phyloP scores from a whole-genome alignment of 352 stramenopile genomes.

The Globisporangium heterothallicum region DNA sequence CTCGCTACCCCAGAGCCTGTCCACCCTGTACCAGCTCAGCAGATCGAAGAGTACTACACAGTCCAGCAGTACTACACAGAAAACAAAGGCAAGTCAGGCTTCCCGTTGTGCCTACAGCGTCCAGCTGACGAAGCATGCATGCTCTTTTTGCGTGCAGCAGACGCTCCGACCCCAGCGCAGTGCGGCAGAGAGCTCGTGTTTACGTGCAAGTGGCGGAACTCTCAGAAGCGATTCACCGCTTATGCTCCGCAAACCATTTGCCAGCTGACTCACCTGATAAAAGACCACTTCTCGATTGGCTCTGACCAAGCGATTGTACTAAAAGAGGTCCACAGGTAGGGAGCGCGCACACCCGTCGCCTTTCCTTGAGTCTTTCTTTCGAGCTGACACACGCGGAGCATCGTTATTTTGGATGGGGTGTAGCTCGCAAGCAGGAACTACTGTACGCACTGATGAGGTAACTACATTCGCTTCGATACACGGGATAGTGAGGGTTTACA shows the following conservation, averaged over 20 bases:
- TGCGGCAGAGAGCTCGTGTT: slow-evolving; percentile 27
- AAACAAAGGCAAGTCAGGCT: background rate
- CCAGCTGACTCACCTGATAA: slow-evolving; percentile 30
- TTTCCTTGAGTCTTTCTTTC: background rate
- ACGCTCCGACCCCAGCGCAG: background rate
- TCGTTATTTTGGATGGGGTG: background rate
- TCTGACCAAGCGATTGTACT: slow-evolving; percentile 21
- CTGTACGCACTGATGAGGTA: slow-evolving; percentile 14
- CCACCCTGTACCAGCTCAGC: slow-evolving; percentile 13
- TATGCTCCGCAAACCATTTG: slow-evolving; percentile 19
- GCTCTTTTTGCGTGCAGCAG: slow-evolving; percentile 10
- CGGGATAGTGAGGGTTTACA: too few relatives aligned
- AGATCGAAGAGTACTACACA: slow-evolving; percentile 15
- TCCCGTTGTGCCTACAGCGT: background rate
- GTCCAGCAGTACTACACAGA: slow-evolving; percentile 27
- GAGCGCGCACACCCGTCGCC: background rate
- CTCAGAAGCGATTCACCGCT: slow-evolving; percentile 37
- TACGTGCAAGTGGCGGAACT: slow-evolving; percentile 62
- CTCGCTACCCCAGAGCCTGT: slow-evolving; percentile 10
- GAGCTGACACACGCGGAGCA: background rate
- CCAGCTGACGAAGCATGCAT: background rate
- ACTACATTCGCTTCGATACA: background rate
- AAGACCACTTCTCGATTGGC: slow-evolving; percentile 33
- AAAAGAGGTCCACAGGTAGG: slow-evolving; percentile 37
- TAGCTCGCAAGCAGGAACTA: slow-evolving; percentile 8